phyloP scores from a whole-genome alignment of 495 filamentous ascomycete genomes.

The Articulospora tetracladia region DNA sequence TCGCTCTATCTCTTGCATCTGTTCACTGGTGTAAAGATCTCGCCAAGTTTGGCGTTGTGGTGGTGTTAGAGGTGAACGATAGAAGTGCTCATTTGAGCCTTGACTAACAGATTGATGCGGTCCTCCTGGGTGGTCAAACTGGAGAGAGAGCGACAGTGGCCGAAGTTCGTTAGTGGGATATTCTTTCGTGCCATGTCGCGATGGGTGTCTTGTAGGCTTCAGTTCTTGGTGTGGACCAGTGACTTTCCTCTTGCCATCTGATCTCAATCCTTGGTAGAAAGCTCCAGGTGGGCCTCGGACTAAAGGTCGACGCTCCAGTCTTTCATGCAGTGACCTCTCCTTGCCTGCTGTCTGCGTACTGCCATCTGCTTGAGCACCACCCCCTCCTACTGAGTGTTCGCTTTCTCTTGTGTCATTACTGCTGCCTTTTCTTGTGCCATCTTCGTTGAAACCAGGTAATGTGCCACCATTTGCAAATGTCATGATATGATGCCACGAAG shows the following conservation, averaged over 20 bases:
- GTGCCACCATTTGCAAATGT: not conserved
- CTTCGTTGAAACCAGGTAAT: not conserved
- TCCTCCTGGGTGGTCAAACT: not conserved
- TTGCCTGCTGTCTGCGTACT: not conserved
- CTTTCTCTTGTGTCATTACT: not conserved
- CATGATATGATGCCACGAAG: constrained; percentile 13
- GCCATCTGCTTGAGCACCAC: not conserved
- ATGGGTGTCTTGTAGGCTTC: not conserved
- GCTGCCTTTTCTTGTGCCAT: not conserved
- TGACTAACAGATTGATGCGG: not conserved
- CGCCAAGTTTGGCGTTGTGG: constrained; percentile 13
- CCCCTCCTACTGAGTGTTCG: not conserved
- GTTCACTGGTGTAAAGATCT: constrained; percentile 10
- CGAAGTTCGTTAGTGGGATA: constrained; percentile 19
- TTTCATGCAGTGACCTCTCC: not conserved
- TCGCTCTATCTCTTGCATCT: constrained; percentile 10
- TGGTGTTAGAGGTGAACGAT: constrained; percentile 19
- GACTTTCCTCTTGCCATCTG: not conserved
- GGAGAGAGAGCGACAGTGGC: constrained; percentile 12
- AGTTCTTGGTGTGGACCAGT: not conserved
- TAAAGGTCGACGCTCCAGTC: constrained; percentile 1
- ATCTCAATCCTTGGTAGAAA: constrained; percentile 15
- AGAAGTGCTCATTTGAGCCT: constrained; percentile 10
- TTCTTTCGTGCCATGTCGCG: constrained; percentile 3
- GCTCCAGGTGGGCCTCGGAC: constrained; percentile 13